These are phyloP conservation scores for Monosporascus sp. DNA, from an alignment of 2,329 filamentous ascomycete species.

Conservation along the genomic window DNA sequence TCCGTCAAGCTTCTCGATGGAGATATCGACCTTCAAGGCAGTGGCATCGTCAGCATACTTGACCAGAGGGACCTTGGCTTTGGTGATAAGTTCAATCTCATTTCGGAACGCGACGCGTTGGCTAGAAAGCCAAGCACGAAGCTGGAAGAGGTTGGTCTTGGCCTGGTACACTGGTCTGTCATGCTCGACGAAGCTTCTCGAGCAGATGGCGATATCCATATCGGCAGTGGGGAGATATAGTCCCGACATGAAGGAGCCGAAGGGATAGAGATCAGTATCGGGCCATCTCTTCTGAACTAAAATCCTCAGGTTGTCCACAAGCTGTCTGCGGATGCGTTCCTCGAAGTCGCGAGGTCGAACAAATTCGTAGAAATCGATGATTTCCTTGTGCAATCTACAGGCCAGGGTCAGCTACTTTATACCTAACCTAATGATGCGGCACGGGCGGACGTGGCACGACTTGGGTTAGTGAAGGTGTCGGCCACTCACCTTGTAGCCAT, in stretches of 20 bases:
- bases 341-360: constrained; percentile 75
- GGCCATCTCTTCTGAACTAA: constrained; percentile 53
- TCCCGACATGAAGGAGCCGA: constrained; percentile 91
- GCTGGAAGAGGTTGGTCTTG: constrained; percentile 54
- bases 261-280: constrained; percentile 62
- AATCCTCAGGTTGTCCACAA: constrained; percentile 63
- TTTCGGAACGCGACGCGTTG: constrained; percentile 51
- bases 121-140: constrained; percentile 53
- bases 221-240: constrained; percentile 69
- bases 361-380: constrained; percentile 82
- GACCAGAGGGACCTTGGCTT: constrained; percentile 83
- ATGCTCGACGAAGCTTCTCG: constrained; percentile 48
- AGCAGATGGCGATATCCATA: constrained; percentile 86
- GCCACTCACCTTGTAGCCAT: constrained; percentile 52
- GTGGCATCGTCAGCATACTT: constrained; percentile 81
- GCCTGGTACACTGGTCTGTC: constrained; percentile 43
- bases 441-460: too few relatives aligned
- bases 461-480: too few relatives aligned
- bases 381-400: constrained; percentile 69
- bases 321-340: constrained; percentile 62
- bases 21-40: constrained; percentile 81
- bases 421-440: too few relatives aligned
- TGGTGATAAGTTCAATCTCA: constrained; percentile 61
- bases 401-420: too few relatives aligned
- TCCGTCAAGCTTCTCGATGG: constrained; percentile 87